Conservation (phyloP, 202 grass and related monocot genomes). For the Digitaria exilis region DNA sequence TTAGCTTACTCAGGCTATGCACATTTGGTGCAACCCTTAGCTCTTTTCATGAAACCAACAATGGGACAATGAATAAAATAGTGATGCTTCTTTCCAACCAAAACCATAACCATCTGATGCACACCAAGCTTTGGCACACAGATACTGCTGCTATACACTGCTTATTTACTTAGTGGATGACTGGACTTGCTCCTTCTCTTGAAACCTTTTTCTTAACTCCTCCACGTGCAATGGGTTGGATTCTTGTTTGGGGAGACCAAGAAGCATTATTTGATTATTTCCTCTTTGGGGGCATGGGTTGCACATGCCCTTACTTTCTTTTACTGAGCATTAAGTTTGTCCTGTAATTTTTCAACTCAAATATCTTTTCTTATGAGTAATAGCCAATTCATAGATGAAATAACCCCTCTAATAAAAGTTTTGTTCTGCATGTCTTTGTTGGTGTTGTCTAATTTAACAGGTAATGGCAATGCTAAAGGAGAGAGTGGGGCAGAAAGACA, state of each 20-base stretch:
- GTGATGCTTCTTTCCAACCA: too few relatives aligned
- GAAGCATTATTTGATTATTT: background rate
- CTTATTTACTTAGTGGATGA: background rate
- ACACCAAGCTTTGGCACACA: too few relatives aligned
- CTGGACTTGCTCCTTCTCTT: background rate
- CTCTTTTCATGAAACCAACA: too few relatives aligned
- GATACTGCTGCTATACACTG: background rate
- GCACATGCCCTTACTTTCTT: constrained; percentile 13
- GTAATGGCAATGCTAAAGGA: constrained; percentile 87
- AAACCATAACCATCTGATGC: too few relatives aligned
- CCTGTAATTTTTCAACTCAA: background rate
- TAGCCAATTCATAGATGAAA: background rate
- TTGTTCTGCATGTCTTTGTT: constrained; percentile 22
- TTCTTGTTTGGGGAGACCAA: background rate
- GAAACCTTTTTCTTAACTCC: background rate
- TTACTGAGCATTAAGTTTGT: background rate
- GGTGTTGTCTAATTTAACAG: constrained; percentile 40
- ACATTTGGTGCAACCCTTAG: too few relatives aligned
- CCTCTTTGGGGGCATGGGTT: background rate
- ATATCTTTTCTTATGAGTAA: background rate
- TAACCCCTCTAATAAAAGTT: background rate
- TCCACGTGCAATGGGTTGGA: background rate
- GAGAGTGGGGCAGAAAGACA: constrained; percentile 81
- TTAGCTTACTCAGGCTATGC: too few relatives aligned
- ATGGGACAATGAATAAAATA: too few relatives aligned